Conservation (phyloP, 2,329 filamentous ascomycete genomes). For the Hypoxylon sp. region DNA sequence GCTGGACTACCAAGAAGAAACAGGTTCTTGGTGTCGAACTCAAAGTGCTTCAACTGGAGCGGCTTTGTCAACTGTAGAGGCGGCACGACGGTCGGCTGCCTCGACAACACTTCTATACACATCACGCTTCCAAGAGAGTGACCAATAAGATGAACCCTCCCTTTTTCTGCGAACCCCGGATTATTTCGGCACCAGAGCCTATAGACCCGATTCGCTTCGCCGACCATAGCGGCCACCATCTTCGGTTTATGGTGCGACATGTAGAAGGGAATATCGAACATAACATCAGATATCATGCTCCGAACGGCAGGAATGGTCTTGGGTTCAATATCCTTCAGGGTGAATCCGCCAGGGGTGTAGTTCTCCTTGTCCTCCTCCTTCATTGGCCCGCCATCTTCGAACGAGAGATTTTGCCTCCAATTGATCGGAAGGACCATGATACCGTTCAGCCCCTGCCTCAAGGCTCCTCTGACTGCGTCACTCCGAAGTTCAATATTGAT, state of each 20-base stretch:
- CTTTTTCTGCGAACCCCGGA: slow-evolving; percentile 82
- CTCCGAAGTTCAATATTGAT: slow-evolving; percentile 87
- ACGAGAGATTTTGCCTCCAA: slow-evolving; percentile 89
- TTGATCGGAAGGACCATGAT: slow-evolving; percentile 96
- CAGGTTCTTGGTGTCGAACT: slow-evolving; percentile 91
- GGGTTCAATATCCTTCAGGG: slow-evolving; percentile 91
- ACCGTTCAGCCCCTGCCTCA: slow-evolving; percentile 84
- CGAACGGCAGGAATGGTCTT: slow-evolving; percentile 92
- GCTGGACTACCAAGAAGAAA: slow-evolving; percentile 93
- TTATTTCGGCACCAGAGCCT: slow-evolving; percentile 96
- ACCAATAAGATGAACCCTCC: slow-evolving; percentile 91
- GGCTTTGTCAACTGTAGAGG: slow-evolving; percentile 60
- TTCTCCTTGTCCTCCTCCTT: slow-evolving; percentile 66
- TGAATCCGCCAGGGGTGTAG: slow-evolving; percentile 72
- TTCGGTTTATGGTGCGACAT: slow-evolving; percentile 95
- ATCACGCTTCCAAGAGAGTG: slow-evolving; percentile 96
- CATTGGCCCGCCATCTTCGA: slow-evolving; percentile 82
- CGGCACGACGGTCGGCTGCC: slow-evolving; percentile 83
- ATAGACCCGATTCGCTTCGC: slow-evolving; percentile 96
- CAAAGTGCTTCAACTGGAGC: slow-evolving; percentile 75
- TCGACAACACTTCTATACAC: slow-evolving; percentile 90
- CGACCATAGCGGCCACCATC: slow-evolving; percentile 91
- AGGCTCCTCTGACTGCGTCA: slow-evolving; percentile 79
- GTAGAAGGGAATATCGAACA: slow-evolving; percentile 98
- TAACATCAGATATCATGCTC: slow-evolving; percentile 94